Conservation (phyloP, 805 yeast genomes). For the Zygosaccharomyces bailii region DNA sequence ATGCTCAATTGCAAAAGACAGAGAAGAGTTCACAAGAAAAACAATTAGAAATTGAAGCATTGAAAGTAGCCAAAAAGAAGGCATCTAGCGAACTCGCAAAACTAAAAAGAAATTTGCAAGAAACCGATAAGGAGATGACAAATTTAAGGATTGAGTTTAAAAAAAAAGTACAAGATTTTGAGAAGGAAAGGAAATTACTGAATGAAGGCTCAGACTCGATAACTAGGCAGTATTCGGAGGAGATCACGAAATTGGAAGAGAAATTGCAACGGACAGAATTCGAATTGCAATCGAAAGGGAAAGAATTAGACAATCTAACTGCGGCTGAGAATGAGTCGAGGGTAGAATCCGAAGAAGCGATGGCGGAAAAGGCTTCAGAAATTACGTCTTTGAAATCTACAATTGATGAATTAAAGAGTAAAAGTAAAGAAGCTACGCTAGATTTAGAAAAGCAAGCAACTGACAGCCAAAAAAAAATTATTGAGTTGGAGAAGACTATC, state of each 20-base stretch:
- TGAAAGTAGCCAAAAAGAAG: constrained; percentile 6
- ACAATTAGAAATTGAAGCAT: constrained; percentile 19
- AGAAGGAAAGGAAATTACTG: constrained; percentile 46
- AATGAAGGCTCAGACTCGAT: constrained; percentile 49
- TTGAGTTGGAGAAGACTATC: constrained; percentile 1
- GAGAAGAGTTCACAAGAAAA: constrained; percentile 8
- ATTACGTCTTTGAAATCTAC: constrained; percentile 22
- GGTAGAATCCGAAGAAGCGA: constrained; percentile 1
- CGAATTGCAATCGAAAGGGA: constrained; percentile 7
- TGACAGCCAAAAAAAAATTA: constrained; percentile 7
- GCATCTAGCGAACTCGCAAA: background rate
- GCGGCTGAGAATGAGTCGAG: constrained; percentile 1
- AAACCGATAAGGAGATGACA: constrained; percentile 20
- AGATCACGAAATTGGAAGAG: constrained; percentile 43
- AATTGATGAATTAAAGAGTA: constrained; percentile 21
- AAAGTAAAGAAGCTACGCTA: background rate
- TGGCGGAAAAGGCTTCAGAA: constrained; percentile 7
- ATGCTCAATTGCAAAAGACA: background rate
- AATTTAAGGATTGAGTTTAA: constrained; percentile 37
- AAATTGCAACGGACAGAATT: constrained; percentile 10
- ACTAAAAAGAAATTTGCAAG: constrained; percentile 2
- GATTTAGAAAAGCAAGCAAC: constrained; percentile 6
- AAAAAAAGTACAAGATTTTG: constrained; percentile 43
- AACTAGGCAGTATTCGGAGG: constrained; percentile 47
- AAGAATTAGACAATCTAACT: constrained; percentile 8